Base-by-base conservation (phyloP, 768 basidiomycete genomes). In the Psilocybe cyanescens region DNA sequence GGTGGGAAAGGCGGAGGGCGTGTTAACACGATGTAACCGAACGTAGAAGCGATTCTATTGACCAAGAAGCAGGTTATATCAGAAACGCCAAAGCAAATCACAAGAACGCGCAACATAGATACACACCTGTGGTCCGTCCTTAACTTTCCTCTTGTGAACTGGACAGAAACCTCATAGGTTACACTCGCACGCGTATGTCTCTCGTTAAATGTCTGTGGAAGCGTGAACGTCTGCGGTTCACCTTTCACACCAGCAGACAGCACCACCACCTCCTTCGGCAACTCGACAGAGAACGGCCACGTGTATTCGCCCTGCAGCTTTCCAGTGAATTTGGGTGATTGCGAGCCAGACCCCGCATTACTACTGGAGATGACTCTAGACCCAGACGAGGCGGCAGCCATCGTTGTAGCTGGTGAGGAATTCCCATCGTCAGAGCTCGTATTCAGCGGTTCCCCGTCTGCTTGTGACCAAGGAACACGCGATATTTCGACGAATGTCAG, bases 181-280 rank as follows among this genome's bases (percentile, higher is more conserved):
- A 80, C 64, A 50, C 73, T 76, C 1, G 69, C 78, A 29, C 72
- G 70, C 0, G 72, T 70, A 59, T 75, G 71, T 17, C 75, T 70
- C 65, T 80, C 78, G 37, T 70, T 67, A 57, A 79, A 80, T 0
- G 75, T 76, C 62, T 78, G 74, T 2, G 77, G 79, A 37, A 74
- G 75, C 14, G 61, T 60, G 58, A 70, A 78, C 2, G 68, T 61
- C 53, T 69, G 66, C 8, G 58, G 29, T 29, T 62, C 65, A 5
- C 65, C 64, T 9, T 67, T 61, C 37, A 58, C 60, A 29, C 63
- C 55, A 12, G 55, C 60, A 24, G 48, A 46, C 9, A 68, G 56
- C 7, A 77, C 28, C 1, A 70, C 62, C 8, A 78, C 73, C 47
- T 75, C 69, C 60, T 70, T 67, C 4, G 79, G 80, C 9, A 89